Base-by-base conservation (phyloP, 2,329 filamentous ascomycete genomes). In the Talaromyces sp. region DNA sequence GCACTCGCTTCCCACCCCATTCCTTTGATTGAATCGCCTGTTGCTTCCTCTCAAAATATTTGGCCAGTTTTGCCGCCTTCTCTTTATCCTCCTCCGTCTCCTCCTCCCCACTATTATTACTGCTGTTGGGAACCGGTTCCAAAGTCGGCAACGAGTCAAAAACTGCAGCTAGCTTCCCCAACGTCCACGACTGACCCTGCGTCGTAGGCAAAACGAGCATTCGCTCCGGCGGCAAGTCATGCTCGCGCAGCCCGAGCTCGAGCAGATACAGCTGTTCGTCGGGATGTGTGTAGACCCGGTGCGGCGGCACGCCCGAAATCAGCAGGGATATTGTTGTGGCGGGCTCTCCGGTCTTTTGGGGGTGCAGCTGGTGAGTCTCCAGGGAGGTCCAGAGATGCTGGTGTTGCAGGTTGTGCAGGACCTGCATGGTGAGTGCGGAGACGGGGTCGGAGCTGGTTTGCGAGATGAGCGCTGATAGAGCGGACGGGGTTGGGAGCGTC, bases 261-360 rank as follows among this genome's bases (percentile, higher is more conserved):
- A 88, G 75, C 66, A 86, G 75, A 66, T 81, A 82, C 26, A 85
- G 80, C 68, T 88, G 85, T 74, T 87, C 84, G 68, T 88, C 85
- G 11, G 86, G 85, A 66, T 88, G 85, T 11, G 84, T 78, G 70
- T 88, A 88, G 62, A 86, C 75, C 53, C 83, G 77, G 58, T 82
- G 77, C 13, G 85, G 84, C 4, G 85, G 85, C 17, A 85, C 74
- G n/a, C 85, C 85, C 9, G 85, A 86, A 55, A 88, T 76, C 58
- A 88, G 67, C 58, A 88, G 67, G 1, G 80, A 82, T 8, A 78
- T 65, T 1, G 67, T 74, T n/a, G 68, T 4, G 77, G 71, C 2
- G 65, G 35, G 56, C 13, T 50, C 49, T 10, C 17, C 19, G 19
- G 3, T 35, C 6, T 21, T 54, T 43, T 14, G 29, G 51, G 49